phyloP scores from a whole-genome alignment of 1,139 yeast genomes.

The Taphrina betulina region DNA sequence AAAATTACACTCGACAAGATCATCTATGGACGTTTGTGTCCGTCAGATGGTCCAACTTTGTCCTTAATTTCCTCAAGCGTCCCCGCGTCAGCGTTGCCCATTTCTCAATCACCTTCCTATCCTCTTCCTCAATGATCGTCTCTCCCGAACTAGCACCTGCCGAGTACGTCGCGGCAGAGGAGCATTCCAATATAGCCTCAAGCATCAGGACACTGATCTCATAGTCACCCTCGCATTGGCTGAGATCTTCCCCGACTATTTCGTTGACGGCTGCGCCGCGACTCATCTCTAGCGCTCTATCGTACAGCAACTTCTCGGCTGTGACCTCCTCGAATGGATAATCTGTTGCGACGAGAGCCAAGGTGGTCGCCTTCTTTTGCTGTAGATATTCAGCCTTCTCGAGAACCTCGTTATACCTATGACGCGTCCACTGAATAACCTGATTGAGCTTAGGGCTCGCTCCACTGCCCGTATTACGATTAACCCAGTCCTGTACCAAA shows the following conservation, averaged over 20 bases:
- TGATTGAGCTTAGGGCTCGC: conserved; percentile 61
- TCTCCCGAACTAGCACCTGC: conserved; percentile 34
- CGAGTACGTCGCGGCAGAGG: neutral
- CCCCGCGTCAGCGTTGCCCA: conserved; percentile 16
- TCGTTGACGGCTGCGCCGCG: conserved; percentile 88
- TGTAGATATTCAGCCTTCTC: conserved; percentile 82
- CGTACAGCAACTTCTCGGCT: conserved; percentile 84
- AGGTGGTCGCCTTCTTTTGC: conserved; percentile 42
- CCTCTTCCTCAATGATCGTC: conserved; percentile 62
- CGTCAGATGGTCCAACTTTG: conserved; percentile 13
- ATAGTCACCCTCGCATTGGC: conserved; percentile 53
- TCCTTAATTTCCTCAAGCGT: conserved; percentile 20
- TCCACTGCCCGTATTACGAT: conserved; percentile 59
- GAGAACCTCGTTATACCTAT: conserved; percentile 79
- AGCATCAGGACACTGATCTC: conserved; percentile 33
- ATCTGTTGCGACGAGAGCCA: conserved; percentile 25
- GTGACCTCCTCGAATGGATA: conserved; percentile 45
- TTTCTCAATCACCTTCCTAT: conserved; percentile 66
- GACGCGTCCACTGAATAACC: conserved; percentile 89
- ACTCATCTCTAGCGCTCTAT: conserved; percentile 89
- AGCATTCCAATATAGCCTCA: conserved; percentile 36
- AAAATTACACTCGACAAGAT: too few species aligned
- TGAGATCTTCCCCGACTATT: conserved; percentile 68
- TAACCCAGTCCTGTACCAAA: conserved; percentile 49
- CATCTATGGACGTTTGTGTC: too few species aligned